Percentiles rank a stretch among this genome's conserved stretches.
These are phyloP conservation scores for Agrocybe praecox DNA, from an alignment of 768 basidiomycete genomes.

Conservation along the genomic window DNA sequence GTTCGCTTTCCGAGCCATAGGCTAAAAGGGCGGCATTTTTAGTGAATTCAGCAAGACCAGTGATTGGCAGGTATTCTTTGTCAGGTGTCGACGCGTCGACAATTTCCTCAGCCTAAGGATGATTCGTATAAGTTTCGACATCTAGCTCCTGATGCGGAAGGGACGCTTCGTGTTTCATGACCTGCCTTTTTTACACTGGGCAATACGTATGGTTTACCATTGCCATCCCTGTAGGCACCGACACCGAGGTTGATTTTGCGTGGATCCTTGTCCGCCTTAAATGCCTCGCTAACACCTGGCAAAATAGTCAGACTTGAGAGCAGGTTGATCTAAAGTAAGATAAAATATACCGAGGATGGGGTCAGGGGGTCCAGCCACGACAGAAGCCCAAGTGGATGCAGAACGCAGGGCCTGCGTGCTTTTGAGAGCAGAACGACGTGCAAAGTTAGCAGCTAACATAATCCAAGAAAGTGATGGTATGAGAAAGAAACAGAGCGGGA, in stretches of 20 bases:
- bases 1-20: constrained; percentile 81
- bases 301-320: constrained; percentile 4
- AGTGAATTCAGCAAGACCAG: constrained; percentile 86
- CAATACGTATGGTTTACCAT: constrained; percentile 94
- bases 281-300: constrained; percentile 88
- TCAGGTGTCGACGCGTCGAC: constrained; percentile 67
- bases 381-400: constrained; percentile 78
- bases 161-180: constrained; percentile 1
- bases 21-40: constrained; percentile 87
- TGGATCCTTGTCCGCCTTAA: constrained; percentile 91
- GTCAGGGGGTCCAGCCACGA: constrained; percentile 89
- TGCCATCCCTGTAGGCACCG: constrained; percentile 92
- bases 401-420: constrained; percentile 40
- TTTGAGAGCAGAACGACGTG: constrained; percentile 50
- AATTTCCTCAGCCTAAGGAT: constrained; percentile 71
- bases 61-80: constrained; percentile 98
- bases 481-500: constrained; percentile 16
- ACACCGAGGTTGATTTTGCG: constrained; percentile 98
- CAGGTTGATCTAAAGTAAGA: constrained; percentile 4
- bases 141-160: constrained; percentile 3
- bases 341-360: constrained; percentile 79
- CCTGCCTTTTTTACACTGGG: constrained; percentile 83
- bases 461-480: constrained; percentile 26
- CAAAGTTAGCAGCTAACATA: constrained; percentile 52
- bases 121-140: background rate